phyloP scores from a whole-genome alignment of 495 filamentous ascomycete genomes.

The Ramalina intermedia region DNA sequence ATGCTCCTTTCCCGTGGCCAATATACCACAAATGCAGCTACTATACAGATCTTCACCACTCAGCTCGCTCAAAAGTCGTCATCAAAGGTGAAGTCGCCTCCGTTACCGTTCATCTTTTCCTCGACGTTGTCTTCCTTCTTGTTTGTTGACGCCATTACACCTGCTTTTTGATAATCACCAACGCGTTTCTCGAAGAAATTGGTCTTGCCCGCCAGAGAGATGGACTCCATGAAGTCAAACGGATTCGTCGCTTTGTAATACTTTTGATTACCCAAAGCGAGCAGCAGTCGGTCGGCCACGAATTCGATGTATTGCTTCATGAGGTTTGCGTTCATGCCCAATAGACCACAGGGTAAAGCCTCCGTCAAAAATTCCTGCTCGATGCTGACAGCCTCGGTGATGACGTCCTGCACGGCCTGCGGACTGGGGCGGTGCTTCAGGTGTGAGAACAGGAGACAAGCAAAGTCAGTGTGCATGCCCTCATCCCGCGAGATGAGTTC shows the following conservation, averaged over 20 bases:
- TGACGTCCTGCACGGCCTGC: conserved; percentile 70
- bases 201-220: conserved; percentile 96
- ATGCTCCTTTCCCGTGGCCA: too few relatives aligned
- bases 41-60: too few relatives aligned
- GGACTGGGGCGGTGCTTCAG: conserved; percentile 78
- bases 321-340: conserved; percentile 92
- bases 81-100: conserved; percentile 79
- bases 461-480: conserved; percentile 98
- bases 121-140: conserved; percentile 46
- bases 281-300: conserved; percentile 85
- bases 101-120: conserved; percentile 48
- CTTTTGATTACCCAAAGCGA: conserved; percentile 87
- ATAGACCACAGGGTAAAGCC: conserved; percentile 76
- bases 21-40: too few relatives aligned
- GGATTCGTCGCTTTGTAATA: conserved; percentile 85
- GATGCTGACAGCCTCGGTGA: conserved; percentile 82
- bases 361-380: conserved; percentile 98
- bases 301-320: conserved; percentile 99
- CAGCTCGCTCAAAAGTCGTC: conserved; percentile 63
- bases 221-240: conserved; percentile 99
- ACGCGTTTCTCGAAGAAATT: conserved; percentile 99
- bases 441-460: conserved; percentile 91
- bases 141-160: conserved; percentile 90
- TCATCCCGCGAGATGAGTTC: conserved; percentile 99
- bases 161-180: conserved; percentile 98